These are phyloP conservation scores for Talinum fruticosum DNA, from an alignment of 148 eudicot genomes.

Conservation along the genomic window DNA sequence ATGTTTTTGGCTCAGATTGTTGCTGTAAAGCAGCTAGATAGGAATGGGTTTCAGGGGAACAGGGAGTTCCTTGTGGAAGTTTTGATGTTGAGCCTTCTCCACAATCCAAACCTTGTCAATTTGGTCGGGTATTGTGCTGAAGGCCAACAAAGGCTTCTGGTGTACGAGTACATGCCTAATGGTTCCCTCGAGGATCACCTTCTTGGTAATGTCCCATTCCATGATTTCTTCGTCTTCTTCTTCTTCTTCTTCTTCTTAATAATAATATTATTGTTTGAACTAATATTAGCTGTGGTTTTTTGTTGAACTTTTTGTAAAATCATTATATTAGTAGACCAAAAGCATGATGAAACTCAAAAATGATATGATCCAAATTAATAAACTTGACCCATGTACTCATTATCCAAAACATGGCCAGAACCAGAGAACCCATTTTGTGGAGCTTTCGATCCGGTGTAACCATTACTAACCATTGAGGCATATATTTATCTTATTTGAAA, in stretches of 20 bases:
- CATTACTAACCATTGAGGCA: too few relatives aligned
- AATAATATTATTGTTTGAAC: too few relatives aligned
- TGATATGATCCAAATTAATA: neutral
- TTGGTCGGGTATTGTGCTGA: constrained; percentile 80
- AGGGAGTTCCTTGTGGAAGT: constrained; percentile 81
- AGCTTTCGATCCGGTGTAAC: neutral
- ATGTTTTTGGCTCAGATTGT: constrained; percentile 45
- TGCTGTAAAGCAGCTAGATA: constrained; percentile 78
- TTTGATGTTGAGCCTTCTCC: constrained; percentile 70
- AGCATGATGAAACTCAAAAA: too few relatives aligned
- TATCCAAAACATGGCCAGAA: neutral
- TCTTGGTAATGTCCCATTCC: constrained; percentile 33
- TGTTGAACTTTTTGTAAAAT: too few relatives aligned
- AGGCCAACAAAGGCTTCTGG: constrained; percentile 66
- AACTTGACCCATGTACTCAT: neutral
- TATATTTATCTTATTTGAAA: neutral
- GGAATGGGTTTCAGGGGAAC: constrained; percentile 84
- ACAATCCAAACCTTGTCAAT: constrained; percentile 64
- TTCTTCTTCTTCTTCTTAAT: neutral
- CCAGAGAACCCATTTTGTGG: neutral
- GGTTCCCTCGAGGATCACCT: constrained; percentile 90
- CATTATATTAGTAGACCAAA: too few relatives aligned
- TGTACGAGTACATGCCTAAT: constrained; percentile 75
- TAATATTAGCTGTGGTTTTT: too few relatives aligned
- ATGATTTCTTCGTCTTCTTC: neutral